Percentiles rank a stretch among this genome's conserved stretches.
Conservation (phyloP, 208 protist genomes). For the Eutreptiella sp. region DNA sequence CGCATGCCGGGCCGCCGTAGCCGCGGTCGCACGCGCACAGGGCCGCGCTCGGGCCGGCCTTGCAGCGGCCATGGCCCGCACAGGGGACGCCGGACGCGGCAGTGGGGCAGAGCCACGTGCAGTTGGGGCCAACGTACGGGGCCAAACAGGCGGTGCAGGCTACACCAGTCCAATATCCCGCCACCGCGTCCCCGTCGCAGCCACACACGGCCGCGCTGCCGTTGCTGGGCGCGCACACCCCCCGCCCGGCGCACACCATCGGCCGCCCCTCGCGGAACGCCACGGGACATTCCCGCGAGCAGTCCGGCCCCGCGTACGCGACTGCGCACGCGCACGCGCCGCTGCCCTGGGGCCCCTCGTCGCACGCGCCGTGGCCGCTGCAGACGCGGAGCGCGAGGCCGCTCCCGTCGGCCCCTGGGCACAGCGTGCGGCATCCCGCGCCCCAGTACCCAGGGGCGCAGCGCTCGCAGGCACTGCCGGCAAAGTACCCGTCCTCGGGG, state of each 20-base stretch:
- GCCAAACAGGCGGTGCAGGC: constrained; percentile 8
- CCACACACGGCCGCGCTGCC: no score
- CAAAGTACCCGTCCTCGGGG: constrained; percentile 24
- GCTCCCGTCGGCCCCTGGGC: neutral
- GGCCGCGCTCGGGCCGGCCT: no score
- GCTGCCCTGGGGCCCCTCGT: constrained; percentile 12
- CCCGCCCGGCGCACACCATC: no score
- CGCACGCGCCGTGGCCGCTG: constrained; percentile 22
- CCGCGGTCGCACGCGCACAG: constrained; percentile 5
- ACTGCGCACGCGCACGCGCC: constrained; percentile 16
- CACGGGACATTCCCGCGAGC: constrained; percentile 18
- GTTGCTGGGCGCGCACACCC: no score
- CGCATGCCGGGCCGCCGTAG: constrained; percentile 18
- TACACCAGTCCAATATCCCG: constrained; percentile 2
- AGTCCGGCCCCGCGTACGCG: constrained; percentile 16
- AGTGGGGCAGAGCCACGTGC: constrained; percentile 6
- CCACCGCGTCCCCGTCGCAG: constrained; percentile 2
- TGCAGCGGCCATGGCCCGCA: no score
- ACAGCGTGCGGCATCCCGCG: neutral
- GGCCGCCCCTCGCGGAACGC: no score
- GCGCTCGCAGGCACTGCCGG: constrained; percentile 4
- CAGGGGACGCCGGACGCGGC: no score
- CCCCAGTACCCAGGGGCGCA: constrained; percentile 25
- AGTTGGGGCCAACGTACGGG: constrained; percentile 11
- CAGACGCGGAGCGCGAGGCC: constrained; percentile 12